Percentiles rank a stretch among this genome's conserved stretches.
These are phyloP conservation scores for Apostasia shenzhenica DNA, from an alignment of 106 monocot species.

Conservation along the genomic window DNA sequence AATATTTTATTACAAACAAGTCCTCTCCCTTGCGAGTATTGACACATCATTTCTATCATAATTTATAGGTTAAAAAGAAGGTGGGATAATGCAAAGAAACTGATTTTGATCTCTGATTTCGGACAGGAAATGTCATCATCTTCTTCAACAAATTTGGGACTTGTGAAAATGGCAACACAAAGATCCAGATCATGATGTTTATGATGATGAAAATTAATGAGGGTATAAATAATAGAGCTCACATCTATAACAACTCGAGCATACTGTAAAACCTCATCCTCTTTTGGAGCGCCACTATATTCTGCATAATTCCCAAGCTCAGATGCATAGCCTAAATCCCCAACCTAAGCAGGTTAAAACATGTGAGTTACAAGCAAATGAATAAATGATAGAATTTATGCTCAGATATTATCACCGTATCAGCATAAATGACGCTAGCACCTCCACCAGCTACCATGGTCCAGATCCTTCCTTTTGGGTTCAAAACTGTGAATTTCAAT, in stretches of 20 bases:
- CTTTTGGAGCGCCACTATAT: conserved; percentile 88
- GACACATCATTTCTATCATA: no score
- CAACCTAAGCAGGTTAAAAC: conserved; percentile 35
- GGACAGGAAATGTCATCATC: no score
- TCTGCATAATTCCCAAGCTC: conserved; percentile 94
- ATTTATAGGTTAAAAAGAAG: no score
- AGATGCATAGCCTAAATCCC: conserved; percentile 80
- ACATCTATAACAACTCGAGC: conserved; percentile 82
- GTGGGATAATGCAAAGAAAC: no score
- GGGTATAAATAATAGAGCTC: conserved; percentile 1
- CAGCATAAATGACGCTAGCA: conserved; percentile 82
- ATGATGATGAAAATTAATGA: not conserved
- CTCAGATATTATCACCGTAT: conserved; percentile 33
- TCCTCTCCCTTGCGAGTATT: no score
- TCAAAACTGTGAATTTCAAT: conserved; percentile 61
- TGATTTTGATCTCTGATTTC: no score
- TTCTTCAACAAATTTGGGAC: no score
- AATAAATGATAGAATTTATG: not conserved
- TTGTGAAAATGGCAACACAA: not conserved
- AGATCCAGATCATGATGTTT: not conserved
- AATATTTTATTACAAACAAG: no score
- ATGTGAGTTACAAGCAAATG: not conserved
- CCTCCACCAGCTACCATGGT: conserved; percentile 87
- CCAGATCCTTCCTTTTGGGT: conserved; percentile 70
- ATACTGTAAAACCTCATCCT: conserved; percentile 89